Evolutionary conservation across 2,329 filamentous ascomycete species (phyloP).

Genomic region (Purpureocillium lavendulum): DNA sequence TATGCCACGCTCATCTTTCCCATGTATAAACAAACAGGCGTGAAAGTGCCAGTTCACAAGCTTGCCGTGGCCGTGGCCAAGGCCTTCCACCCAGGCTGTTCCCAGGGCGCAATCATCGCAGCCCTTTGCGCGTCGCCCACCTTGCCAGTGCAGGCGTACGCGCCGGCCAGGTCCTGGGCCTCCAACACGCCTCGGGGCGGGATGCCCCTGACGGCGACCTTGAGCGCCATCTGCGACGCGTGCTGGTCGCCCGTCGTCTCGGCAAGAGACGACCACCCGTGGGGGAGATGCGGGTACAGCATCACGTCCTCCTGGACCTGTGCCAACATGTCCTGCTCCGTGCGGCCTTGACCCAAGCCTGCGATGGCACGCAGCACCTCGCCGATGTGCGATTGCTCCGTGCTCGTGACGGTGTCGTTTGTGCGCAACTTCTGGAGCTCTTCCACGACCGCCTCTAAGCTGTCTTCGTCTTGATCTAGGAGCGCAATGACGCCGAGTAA

Average conservation of each 20-base stretch:
- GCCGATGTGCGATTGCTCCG: constrained; percentile 62
- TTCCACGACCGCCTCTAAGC: constrained; percentile 68
- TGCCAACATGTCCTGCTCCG: constrained; percentile 42
- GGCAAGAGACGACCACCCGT: constrained; percentile 73
- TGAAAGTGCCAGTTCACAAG: constrained; percentile 5
- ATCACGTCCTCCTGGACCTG: constrained; percentile 73
- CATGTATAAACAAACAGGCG: not conserved
- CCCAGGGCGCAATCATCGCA: constrained; percentile 78
- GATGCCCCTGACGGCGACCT: constrained; percentile 66
- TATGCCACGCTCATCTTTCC: not conserved
- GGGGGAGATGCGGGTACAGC: constrained; percentile 68
- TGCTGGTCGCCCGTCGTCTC: constrained; percentile 45
- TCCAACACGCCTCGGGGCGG: constrained; percentile 63
- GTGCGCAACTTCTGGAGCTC: constrained; percentile 69
- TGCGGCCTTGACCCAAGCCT: constrained; percentile 39
- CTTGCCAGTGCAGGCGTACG: constrained; percentile 66
- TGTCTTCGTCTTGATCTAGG: constrained; percentile 70
- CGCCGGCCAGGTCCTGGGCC: constrained; percentile 60
- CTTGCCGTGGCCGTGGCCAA: constrained; percentile 27
- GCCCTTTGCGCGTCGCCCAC: constrained; percentile 68
- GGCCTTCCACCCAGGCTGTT: constrained; percentile 52
- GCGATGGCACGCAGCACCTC: constrained; percentile 71
- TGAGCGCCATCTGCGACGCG: constrained; percentile 68
- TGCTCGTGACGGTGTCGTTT: constrained; percentile 50
- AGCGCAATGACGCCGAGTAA: constrained; percentile 79